Evolutionary conservation across 2,329 filamentous ascomycete genomes (phyloP), one percentile per base, ranked within the genome.

Genomic region (Lanzia echinophila): DNA sequence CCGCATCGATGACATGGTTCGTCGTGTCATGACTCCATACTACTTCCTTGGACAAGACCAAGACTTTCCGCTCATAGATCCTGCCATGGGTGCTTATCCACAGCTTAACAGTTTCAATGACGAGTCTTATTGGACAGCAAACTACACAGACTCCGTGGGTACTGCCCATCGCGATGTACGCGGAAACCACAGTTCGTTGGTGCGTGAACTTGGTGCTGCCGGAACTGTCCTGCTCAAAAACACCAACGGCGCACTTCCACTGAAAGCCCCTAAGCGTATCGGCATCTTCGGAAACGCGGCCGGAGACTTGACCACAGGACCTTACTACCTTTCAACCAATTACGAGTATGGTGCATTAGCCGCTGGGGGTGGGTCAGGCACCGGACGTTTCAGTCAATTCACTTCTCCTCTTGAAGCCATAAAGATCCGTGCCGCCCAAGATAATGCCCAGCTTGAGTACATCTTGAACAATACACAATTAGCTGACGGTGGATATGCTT

Each of bases 111-210:
- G 12, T 19, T 55, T 45, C 12, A 46, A 39, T 11, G 13, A n/a
- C n/a, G 24, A 42, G 43, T 31, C 38, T 34, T 15, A 19, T 33
- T 47, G 81, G 79, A 0, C 78, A 79, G 54, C 74, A 59, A 41
- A 49, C 13, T 54, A 34, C 28, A 38, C 44, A 19, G 13, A n/a
- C 31, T 39, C 47, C 7, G 17, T 45, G 19, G 34, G 52, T n/a
- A 36, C 52, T 28, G 8, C 47, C 17, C 17, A 95, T 62, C 79
- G 95, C 32, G 84, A 96, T 63, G 91, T 95, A 13, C 87, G 84
- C 50, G 78, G 70, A 44, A 46, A 68, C 51, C 63, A 73, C 62
- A 55, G 55, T 38, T 20, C 58, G 41, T 22, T 68, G 56, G 63
- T 72, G 62, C 54, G 70, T 55, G 57, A 69, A 59, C 70, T 86